Conservation (phyloP, 148 eudicot species). For the Suaeda aralocaspica region DNA sequence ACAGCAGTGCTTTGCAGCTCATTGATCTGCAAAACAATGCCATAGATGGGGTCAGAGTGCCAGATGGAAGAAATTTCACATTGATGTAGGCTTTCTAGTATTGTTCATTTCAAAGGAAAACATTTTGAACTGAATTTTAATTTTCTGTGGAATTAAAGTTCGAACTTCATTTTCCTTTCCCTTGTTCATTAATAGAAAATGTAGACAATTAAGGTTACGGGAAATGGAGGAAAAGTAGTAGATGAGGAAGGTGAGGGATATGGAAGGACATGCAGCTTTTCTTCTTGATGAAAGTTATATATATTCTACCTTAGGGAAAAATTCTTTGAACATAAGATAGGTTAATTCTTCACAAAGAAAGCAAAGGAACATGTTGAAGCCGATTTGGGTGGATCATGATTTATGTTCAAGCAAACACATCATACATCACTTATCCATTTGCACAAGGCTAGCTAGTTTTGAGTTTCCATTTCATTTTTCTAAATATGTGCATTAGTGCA, state of each 20-base stretch:
- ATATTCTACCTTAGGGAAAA: background rate
- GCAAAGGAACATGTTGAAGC: background rate
- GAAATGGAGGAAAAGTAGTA: background rate
- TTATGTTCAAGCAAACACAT: background rate
- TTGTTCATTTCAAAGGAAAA: background rate
- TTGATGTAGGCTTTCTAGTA: slow-evolving; percentile 34
- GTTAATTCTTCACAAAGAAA: background rate
- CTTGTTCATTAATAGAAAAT: background rate
- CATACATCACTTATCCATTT: background rate
- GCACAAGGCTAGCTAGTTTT: background rate
- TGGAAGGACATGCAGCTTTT: background rate
- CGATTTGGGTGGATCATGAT: background rate
- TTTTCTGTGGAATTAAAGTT: background rate
- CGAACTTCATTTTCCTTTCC: background rate
- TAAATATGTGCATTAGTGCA: background rate
- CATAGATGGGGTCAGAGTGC: slow-evolving; percentile 23
- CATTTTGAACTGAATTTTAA: background rate
- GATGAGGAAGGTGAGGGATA: background rate
- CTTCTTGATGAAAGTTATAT: background rate
- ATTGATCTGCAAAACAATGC: slow-evolving; percentile 43
- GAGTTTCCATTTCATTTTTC: background rate
- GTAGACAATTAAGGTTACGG: background rate
- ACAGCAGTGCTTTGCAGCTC: slow-evolving; percentile 41
- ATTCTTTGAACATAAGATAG: background rate
- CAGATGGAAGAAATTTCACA: slow-evolving; percentile 22